Conservation (phyloP, 73 alveolate genomes). For the Paramecium sonneborni region DNA sequence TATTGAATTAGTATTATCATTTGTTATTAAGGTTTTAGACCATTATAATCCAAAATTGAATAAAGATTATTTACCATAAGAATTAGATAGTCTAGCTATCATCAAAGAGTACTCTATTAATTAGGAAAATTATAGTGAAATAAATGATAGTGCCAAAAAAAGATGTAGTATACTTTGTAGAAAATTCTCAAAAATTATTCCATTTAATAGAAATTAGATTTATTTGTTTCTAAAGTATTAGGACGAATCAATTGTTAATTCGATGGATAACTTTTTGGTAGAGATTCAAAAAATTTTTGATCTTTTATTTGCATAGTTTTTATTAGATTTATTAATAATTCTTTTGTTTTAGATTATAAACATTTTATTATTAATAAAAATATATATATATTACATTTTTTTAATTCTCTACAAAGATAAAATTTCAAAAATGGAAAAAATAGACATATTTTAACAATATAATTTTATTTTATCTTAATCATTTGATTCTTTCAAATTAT, state of each 20-base stretch:
- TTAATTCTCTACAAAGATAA: no score
- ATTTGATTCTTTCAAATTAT: not conserved
- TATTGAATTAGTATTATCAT: not conserved
- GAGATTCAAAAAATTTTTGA: not conserved
- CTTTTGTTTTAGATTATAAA: no score
- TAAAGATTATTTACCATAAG: not conserved
- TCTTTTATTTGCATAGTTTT: not conserved
- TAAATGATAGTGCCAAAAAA: not conserved
- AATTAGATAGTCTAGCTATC: not conserved
- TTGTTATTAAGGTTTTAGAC: not conserved
- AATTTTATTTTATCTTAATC: not conserved
- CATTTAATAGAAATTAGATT: not conserved
- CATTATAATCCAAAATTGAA: not conserved
- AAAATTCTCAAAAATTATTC: not conserved
- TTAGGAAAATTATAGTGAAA: not conserved
- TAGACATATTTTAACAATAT: no score
- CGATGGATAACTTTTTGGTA: not conserved
- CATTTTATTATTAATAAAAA: no score
- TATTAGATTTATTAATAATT: not conserved
- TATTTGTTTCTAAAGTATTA: not conserved
- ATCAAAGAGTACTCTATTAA: not conserved
- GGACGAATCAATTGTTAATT: slow-evolving; percentile 16
- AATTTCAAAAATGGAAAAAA: no score
- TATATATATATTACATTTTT: no score
- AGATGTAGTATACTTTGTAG: not conserved